Percentiles rank a stretch among this genome's conserved stretches.
phyloP scores from a whole-genome alignment of 495 filamentous ascomycete species.

The Coniosporium apollinis region DNA sequence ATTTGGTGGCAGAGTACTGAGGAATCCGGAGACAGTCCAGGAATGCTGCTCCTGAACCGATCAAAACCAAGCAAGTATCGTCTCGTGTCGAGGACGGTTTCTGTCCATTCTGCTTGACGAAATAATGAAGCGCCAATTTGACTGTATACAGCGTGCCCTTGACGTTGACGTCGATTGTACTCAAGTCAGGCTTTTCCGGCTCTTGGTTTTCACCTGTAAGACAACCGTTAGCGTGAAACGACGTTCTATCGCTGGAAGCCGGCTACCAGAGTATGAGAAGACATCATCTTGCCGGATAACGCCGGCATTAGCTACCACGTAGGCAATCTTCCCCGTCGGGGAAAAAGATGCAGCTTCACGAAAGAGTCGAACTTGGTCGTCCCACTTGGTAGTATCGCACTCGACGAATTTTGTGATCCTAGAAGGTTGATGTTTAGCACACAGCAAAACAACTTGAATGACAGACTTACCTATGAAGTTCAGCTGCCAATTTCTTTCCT shows the following conservation, averaged over 20 bases:
- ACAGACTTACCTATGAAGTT: constrained; percentile 4
- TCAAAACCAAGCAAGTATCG: constrained; percentile 20
- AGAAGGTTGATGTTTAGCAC: constrained; percentile 5
- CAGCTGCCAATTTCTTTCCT: constrained; percentile 16
- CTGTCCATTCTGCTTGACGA: constrained; percentile 22
- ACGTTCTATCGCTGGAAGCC: constrained; percentile 21
- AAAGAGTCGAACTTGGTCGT: constrained; percentile 18
- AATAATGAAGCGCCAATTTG: constrained; percentile 30
- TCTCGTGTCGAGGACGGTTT: constrained; percentile 23
- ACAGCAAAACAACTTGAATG: too few relatives aligned
- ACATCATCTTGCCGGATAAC: constrained; percentile 14
- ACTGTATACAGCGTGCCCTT: constrained; percentile 25
- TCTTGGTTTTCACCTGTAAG: constrained; percentile 17
- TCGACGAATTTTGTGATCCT: constrained; percentile 15
- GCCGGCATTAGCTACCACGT: constrained; percentile 27
- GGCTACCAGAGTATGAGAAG: constrained; percentile 13
- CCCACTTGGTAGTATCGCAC: constrained; percentile 22
- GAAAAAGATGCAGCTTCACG: constrained; percentile 11
- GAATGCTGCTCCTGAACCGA: constrained; percentile 7
- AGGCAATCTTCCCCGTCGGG: constrained; percentile 11
- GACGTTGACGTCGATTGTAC: constrained; percentile 28
- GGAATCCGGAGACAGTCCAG: constrained; percentile 15
- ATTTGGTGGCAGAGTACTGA: constrained; percentile 23
- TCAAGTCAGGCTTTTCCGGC: constrained; percentile 24
- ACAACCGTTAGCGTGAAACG: too few relatives aligned